Base-by-base conservation (phyloP, 2,329 filamentous ascomycete genomes). In the Hawksworthiomyces lignivorus region DNA sequence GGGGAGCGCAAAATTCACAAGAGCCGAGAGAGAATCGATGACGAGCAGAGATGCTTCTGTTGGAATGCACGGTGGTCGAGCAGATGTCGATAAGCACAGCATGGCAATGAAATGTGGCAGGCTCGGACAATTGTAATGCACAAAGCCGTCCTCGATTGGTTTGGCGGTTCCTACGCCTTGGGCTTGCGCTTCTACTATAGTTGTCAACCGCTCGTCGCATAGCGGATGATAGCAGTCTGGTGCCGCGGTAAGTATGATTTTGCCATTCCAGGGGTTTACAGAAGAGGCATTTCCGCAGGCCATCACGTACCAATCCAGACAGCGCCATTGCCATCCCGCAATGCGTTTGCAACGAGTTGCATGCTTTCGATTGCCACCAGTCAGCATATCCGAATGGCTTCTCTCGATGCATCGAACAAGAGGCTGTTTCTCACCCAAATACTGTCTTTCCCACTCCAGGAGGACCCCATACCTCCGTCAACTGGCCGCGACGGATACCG, bases 391-490 rank as follows among this genome's bases (percentile, higher is more conserved):
- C 29, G n/a, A n/a, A n/a, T n/a, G n/a, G 18, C 29, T 7, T 10
- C 14, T 7, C 14, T 7, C 17, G 2, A 7, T 22, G 4, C 11
- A 14, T 21, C 18, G 11, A n/a, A n/a, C n/a, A n/a, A 2, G 12
- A 26, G 12, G 24, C 8, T 8, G 24, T 9, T 8, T 35, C 77
- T 64, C 69, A 90, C 84, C 82, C 84, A 52, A 96, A 67, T 11
- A 82, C 72, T 4, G 87, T 94, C 69, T 94, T 96, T 22, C 89
- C 90, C 20, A 77, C 77, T 2, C 88, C 89, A 8, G 87, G 83
- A 10, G 89, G 87, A 1, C 90, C 90, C 75, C 86, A 94, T 37
- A 95, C 66, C 61, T 97, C 90, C 4, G 84, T 85, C 31, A 95
- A 72, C 58, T 87, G 84, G 12, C 88, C 87, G 43, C 80, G 77